Percentiles rank a stretch among this genome's conserved stretches.
phyloP scores from a whole-genome alignment of 495 filamentous ascomycete species.

The Aspergillus leporis region DNA sequence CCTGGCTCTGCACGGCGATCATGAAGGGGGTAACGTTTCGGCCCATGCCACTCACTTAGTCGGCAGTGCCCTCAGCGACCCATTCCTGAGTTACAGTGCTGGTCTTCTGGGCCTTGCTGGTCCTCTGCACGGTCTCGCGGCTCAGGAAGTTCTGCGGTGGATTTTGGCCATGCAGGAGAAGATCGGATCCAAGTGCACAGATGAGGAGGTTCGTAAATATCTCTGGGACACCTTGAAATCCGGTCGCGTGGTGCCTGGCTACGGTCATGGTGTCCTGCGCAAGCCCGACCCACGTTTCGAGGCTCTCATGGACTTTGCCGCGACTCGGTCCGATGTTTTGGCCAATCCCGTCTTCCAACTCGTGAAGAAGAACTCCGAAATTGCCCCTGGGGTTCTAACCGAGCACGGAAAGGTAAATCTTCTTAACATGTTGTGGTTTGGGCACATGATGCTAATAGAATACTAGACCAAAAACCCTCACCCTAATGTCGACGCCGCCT shows the following conservation, averaged over 20 bases:
- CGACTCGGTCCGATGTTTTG: conserved; percentile 77
- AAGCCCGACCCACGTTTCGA: conserved; percentile 97
- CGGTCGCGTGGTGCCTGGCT: conserved; percentile 92
- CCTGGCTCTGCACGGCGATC: conserved; percentile 94
- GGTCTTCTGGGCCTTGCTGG: conserved; percentile 94
- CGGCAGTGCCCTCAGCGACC: conserved; percentile 91
- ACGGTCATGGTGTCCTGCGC: conserved; percentile 96
- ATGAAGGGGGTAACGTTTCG: conserved; percentile 97
- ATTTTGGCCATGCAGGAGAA: conserved; percentile 89
- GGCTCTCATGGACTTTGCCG: conserved; percentile 94
- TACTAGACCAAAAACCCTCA: conserved; percentile 90
- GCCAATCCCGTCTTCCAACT: conserved; percentile 89
- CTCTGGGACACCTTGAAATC: conserved; percentile 92
- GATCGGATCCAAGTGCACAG: conserved; percentile 76
- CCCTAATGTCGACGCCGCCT: conserved; percentile 91
- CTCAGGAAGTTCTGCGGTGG: conserved; percentile 96
- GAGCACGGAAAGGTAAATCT: conserved; percentile 79
- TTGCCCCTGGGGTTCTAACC: conserved; percentile 81
- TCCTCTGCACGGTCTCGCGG: conserved; percentile 91
- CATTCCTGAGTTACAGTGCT: conserved; percentile 93
- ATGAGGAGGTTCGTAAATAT: conserved; percentile 78
- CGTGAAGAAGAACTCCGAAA: conserved; percentile 79
- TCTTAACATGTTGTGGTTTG: neutral
- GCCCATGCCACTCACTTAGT: conserved; percentile 97
- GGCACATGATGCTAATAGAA: neutral